Percentiles rank a stretch among this genome's conserved stretches.
These are phyloP conservation scores for Lichenothelia convexa DNA, from an alignment of 495 filamentous ascomycete genomes.

Conservation along the genomic window DNA sequence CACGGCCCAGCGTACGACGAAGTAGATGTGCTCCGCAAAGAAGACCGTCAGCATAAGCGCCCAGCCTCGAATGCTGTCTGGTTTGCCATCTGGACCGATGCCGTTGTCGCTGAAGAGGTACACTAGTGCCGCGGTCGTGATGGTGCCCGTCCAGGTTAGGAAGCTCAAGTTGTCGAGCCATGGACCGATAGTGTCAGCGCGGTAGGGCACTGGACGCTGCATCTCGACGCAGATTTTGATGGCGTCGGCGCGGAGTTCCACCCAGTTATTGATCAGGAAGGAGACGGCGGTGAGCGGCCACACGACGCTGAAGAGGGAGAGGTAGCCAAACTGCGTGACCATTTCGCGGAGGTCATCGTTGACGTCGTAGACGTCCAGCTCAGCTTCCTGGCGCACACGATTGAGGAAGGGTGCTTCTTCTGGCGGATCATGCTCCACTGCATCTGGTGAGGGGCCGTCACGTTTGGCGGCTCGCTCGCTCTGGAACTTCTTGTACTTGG, in stretches of 20 bases:
- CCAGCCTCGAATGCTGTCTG: slow-evolving; percentile 56
- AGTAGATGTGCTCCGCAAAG: slow-evolving; percentile 72
- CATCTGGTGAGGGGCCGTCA: slow-evolving; percentile 18
- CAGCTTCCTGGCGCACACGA: slow-evolving; percentile 73
- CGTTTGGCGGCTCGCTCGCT: slow-evolving; percentile 33
- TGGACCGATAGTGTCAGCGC: slow-evolving; percentile 84
- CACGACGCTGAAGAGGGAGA: slow-evolving; percentile 81
- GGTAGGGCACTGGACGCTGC: slow-evolving; percentile 68
- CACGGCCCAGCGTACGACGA: slow-evolving; percentile 52
- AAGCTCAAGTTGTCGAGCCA: slow-evolving; percentile 82
- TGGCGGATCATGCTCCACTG: slow-evolving; percentile 34
- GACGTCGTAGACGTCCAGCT: slow-evolving; percentile 72
- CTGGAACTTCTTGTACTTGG: slow-evolving; percentile 56
- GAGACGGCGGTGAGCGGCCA: slow-evolving; percentile 82
- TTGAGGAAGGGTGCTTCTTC: slow-evolving; percentile 63
- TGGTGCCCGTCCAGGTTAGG: slow-evolving; percentile 76
- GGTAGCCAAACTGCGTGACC: slow-evolving; percentile 57
- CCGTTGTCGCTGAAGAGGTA: slow-evolving; percentile 66
- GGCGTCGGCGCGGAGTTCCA: slow-evolving; percentile 84
- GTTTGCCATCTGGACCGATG: slow-evolving; percentile 38
- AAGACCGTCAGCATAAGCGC: slow-evolving; percentile 69
- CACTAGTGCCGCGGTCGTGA: slow-evolving; percentile 67
- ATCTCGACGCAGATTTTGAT: slow-evolving; percentile 86
- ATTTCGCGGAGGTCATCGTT: slow-evolving; percentile 82
- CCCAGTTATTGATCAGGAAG: slow-evolving; percentile 91